A percentile compares a stretch with the other conserved stretches of the same genome.
Evolutionary conservation across 106 monocot species (phyloP).

Genomic region (Allium fistulosum): DNA sequence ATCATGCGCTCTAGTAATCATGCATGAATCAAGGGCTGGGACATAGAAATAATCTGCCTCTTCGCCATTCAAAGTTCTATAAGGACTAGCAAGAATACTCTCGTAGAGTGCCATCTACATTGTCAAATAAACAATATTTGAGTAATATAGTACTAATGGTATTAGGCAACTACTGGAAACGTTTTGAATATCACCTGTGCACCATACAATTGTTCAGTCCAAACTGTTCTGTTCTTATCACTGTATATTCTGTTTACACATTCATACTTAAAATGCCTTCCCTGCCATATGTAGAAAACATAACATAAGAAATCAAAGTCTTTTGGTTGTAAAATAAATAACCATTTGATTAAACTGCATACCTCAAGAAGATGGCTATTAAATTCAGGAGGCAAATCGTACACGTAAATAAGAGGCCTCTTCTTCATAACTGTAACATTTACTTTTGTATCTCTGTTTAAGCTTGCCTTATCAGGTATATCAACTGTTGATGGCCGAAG

Average conservation of each 20-base stretch:
- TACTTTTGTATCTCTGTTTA: constrained; percentile 13
- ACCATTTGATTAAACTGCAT: constrained; percentile 51
- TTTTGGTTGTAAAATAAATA: neutral
- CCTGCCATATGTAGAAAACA: constrained; percentile 24
- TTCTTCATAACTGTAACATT: constrained; percentile 59
- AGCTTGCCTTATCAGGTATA: constrained; percentile 29
- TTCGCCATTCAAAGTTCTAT: constrained; percentile 89
- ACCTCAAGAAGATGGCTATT: constrained; percentile 92
- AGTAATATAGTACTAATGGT: too few relatives aligned
- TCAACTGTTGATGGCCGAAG: constrained; percentile 55
- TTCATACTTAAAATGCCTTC: constrained; percentile 67
- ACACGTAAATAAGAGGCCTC: constrained; percentile 94
- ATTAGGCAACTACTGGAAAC: too few relatives aligned
- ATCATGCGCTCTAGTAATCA: constrained; percentile 79
- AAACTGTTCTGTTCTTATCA: constrained; percentile 65
- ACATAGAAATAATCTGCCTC: constrained; percentile 97
- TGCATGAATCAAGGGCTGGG: constrained; percentile 86
- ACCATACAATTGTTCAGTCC: constrained; percentile 78
- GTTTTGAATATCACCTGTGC: constrained; percentile 47
- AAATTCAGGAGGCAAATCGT: constrained; percentile 92
- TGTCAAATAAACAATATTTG: constrained; percentile 2
- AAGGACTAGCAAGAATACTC: constrained; percentile 83
- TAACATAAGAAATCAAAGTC: neutral
- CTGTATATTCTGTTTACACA: constrained; percentile 89
- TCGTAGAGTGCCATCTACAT: constrained; percentile 89